Conservation (phyloP, 1,284 basidiomycete species). For the Ustilago trichophora region DNA sequence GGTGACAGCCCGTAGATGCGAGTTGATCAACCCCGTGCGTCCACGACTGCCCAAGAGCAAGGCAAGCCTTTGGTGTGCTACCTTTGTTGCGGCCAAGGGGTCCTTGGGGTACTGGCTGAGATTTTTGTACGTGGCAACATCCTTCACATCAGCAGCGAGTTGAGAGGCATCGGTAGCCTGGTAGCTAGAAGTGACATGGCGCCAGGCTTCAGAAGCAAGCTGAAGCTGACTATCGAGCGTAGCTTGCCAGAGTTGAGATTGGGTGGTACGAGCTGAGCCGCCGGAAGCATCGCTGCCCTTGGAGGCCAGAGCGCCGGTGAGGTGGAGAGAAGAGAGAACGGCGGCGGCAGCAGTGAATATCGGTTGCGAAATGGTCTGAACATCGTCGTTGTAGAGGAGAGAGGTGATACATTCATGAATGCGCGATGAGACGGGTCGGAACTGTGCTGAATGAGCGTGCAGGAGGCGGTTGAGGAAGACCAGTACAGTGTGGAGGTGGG, state of each 20-base stretch:
- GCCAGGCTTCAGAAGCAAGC: constrained; percentile 25
- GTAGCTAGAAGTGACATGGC: constrained; percentile 36
- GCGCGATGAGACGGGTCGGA: constrained; percentile 37
- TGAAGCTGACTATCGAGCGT: constrained; percentile 32
- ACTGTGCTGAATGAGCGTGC: constrained; percentile 38
- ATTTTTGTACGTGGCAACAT: constrained; percentile 7
- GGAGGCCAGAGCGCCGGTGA: constrained; percentile 45
- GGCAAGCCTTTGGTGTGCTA: constrained; percentile 23
- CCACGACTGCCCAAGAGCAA: constrained; percentile 37
- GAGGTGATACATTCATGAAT: constrained; percentile 36
- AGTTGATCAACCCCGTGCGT: constrained; percentile 26
- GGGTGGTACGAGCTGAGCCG: constrained; percentile 36
- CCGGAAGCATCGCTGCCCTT: constrained; percentile 38
- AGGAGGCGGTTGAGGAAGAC: constrained; percentile 25
- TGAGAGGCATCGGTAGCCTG: constrained; percentile 1
- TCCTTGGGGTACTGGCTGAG: constrained; percentile 25
- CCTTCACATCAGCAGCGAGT: not conserved
- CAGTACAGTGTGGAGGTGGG: constrained; percentile 17
- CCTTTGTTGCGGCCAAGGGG: constrained; percentile 27
- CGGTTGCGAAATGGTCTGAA: not conserved
- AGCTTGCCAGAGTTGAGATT: constrained; percentile 53
- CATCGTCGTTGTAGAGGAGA: constrained; percentile 31
- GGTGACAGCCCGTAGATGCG: constrained; percentile 67
- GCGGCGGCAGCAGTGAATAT: constrained; percentile 26
- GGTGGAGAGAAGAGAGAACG: constrained; percentile 45